Evolutionary conservation across 1,139 yeast species (phyloP), one percentile per base, ranked within the genome.

Genomic region (Wickerhamiella pararugosa): DNA sequence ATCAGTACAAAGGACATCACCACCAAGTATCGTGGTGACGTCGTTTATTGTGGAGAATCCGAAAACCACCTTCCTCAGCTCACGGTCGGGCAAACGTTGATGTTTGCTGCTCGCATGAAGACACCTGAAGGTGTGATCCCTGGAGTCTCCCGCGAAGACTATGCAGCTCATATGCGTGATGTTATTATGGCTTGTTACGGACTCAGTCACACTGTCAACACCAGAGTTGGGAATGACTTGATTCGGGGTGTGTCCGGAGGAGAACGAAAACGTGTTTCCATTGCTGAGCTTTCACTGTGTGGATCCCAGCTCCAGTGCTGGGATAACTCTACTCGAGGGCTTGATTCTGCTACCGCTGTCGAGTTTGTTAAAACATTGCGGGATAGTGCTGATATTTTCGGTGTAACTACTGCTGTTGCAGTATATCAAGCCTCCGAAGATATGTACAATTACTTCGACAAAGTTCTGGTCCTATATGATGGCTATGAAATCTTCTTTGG

Each of bases 181-280:
- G 80, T 79, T 15, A 67, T 69, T 47, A 76, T 78, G 82, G 83
- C 87, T 15, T 75, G 78, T 25, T 79, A 73, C 55, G 87, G 87
- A 50, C 64, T 79, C 39, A 62, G 70, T 35, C 84, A 78, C 53
- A 77, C 82, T n/a, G 67, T 70, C 48, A 68, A 76, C 55, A 77
- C 86, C 28, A 70, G 71, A 50, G 86, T 79, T 29, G 87, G 87
- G 44, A 71, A 75, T 54, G 83, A 79, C 53, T 72, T 69, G 45
- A 71, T 79, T 37, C 70, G 87, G 53, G 92, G 92, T 60, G 82
- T 80, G 31, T 78, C 87, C 37, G 92, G 92, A 53, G 92, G 92
- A 63, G 90, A 80, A 62, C 69, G 90, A 52, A 79, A 79, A 61
- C 76, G 92, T 61, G 90, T 80, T 25, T 78, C 87, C 5, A 76